Evolutionary conservation across 495 filamentous ascomycete genomes (phyloP).

Genomic region (Tetracladium setigerum): DNA sequence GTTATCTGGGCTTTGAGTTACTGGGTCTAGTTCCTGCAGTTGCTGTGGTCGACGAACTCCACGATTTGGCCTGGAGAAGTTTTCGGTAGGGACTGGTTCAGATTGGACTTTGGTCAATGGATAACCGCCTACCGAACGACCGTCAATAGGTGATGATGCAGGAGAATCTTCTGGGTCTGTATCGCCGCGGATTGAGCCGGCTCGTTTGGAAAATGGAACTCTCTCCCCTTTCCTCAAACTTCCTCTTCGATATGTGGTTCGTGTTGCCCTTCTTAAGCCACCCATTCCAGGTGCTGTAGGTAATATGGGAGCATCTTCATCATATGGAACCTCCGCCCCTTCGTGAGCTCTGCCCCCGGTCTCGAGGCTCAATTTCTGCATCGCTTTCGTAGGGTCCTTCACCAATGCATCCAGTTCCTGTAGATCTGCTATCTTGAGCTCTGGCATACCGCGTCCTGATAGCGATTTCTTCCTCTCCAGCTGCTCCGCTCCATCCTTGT

Average conservation of each 20-base stretch:
- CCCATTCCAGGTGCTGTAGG: slow-evolving; percentile 60
- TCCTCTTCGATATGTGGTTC: slow-evolving; percentile 84
- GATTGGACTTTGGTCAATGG: slow-evolving; percentile 50
- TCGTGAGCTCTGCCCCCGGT: slow-evolving; percentile 22
- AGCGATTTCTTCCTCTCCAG: slow-evolving; percentile 69
- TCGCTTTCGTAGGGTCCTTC: slow-evolving; percentile 60
- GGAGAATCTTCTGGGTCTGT: slow-evolving; percentile 47
- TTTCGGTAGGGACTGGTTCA: slow-evolving; percentile 57
- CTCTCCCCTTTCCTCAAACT: slow-evolving; percentile 76
- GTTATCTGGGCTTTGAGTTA: not conserved
- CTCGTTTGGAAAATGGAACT: slow-evolving; percentile 67
- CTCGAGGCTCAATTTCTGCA: slow-evolving; percentile 58
- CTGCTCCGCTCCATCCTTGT: slow-evolving; percentile 81
- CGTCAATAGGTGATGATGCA: slow-evolving; percentile 17
- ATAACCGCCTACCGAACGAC: slow-evolving; percentile 9
- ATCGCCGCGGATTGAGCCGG: slow-evolving; percentile 44
- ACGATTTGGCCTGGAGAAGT: slow-evolving; percentile 43
- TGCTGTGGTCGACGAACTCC: slow-evolving; percentile 36
- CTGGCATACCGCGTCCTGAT: slow-evolving; percentile 38
- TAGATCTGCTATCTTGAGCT: slow-evolving; percentile 52
- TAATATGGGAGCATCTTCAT: slow-evolving; percentile 85
- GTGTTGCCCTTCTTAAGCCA: slow-evolving; percentile 79
- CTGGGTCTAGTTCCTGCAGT: slow-evolving; percentile 25
- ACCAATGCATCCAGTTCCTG: slow-evolving; percentile 72
- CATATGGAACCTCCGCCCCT: slow-evolving; percentile 36